Evolutionary conservation across 352 stramenopile genomes (phyloP).

Genomic region (Peronospora belbahrii): DNA sequence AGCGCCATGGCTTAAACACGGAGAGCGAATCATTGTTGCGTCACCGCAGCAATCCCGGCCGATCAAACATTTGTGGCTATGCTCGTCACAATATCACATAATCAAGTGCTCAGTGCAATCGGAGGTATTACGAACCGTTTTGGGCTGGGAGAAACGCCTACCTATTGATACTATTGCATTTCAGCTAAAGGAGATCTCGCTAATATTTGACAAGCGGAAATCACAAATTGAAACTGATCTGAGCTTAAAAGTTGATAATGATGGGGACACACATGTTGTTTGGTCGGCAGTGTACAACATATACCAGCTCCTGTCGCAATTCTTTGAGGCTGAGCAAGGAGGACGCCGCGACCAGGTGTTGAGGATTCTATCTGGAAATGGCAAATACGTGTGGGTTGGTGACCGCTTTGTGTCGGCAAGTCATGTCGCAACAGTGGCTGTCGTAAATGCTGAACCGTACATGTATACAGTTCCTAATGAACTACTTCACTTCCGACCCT

Average conservation of each 20-base stretch:
- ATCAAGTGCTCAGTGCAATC: constrained; percentile 41
- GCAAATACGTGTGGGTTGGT: constrained; percentile 56
- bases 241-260: constrained; percentile 1
- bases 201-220: constrained; percentile 19
- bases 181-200: constrained; percentile 48
- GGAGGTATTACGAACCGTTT: constrained; percentile 26
- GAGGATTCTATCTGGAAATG: constrained; percentile 29
- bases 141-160: constrained; percentile 41
- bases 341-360: constrained; percentile 24
- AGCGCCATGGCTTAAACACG: constrained; percentile 35
- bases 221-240: not conserved
- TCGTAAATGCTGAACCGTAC: constrained; percentile 58
- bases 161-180: constrained; percentile 32
- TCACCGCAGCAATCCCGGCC: constrained; percentile 33
- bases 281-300: constrained; percentile 55
- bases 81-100: constrained; percentile 60
- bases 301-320: constrained; percentile 45
- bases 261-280: constrained; percentile 30
- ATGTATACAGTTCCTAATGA: constrained; percentile 55
- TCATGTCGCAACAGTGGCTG: constrained; percentile 41
- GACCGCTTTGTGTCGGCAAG: constrained; percentile 42
- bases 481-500: constrained; percentile 52
- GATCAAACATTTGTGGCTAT: constrained; percentile 45
- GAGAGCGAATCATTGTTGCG: constrained; percentile 34
- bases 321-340: constrained; percentile 41